A percentile compares a stretch with the other conserved stretches of the same genome.
Evolutionary conservation across 495 filamentous ascomycete species (phyloP).

Genomic region (Durotheca rogersii): DNA sequence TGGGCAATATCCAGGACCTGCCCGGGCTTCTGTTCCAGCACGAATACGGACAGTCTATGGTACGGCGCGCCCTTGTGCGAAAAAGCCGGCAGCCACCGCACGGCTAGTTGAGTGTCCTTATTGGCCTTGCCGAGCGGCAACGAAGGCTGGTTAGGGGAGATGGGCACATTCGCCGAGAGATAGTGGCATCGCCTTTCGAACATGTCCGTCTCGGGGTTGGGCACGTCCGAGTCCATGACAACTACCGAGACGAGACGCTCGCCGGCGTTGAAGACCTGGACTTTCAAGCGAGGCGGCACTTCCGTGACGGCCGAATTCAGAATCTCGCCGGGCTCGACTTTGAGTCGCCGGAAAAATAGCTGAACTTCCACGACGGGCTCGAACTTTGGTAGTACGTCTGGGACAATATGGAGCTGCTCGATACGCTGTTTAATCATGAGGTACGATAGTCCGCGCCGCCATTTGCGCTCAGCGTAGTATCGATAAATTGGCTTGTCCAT

Average conservation of each 20-base stretch:
- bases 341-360: constrained; percentile 69
- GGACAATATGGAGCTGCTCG: constrained; percentile 81
- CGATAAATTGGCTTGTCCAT: constrained; percentile 98
- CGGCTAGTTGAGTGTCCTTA: constrained; percentile 62
- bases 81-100: constrained; percentile 81
- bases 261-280: constrained; percentile 81
- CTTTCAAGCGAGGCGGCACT: constrained; percentile 66
- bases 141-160: constrained; percentile 50
- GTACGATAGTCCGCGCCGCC: constrained; percentile 78
- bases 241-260: constrained; percentile 79
- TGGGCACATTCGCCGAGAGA: constrained; percentile 65
- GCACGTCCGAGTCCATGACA: constrained; percentile 89
- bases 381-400: constrained; percentile 87
- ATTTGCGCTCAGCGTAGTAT: constrained; percentile 80
- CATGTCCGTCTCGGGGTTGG: constrained; percentile 69
- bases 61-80: constrained; percentile 90
- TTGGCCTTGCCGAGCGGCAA: constrained; percentile 49
- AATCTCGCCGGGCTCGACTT: constrained; percentile 72
- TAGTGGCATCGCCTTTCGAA: constrained; percentile 85
- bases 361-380: constrained; percentile 76
- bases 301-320: constrained; percentile 71
- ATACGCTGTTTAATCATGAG: constrained; percentile 84
- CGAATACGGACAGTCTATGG: constrained; percentile 80
- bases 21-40: constrained; percentile 73
- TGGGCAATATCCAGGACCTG: constrained; percentile 58